phyloP scores from a whole-genome alignment of 441 rosid species.

The Cnidoscolus chayamansa region DNA sequence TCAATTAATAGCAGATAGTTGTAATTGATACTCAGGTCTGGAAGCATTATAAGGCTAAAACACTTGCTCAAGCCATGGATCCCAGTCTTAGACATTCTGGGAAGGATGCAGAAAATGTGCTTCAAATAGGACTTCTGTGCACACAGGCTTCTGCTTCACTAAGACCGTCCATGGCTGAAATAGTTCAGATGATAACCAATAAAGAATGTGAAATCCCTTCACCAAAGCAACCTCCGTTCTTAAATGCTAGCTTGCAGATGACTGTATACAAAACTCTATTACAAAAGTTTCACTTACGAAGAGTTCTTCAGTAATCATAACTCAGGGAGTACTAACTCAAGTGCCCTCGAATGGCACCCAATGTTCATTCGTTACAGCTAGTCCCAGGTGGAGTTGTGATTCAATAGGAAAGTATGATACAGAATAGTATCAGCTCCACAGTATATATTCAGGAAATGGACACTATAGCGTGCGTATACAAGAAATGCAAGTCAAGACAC shows the following conservation, averaged over 20 bases:
- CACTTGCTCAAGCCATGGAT: slow-evolving; percentile 36
- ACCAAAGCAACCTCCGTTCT: slow-evolving; percentile 73
- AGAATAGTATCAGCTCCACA: not conserved
- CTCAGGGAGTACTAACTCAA: not conserved
- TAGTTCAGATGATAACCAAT: slow-evolving; percentile 50
- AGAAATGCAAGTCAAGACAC: slow-evolving; percentile 2
- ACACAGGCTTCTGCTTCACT: slow-evolving; percentile 59
- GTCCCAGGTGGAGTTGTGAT: not conserved
- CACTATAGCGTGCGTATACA: not conserved
- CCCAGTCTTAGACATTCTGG: slow-evolving; percentile 30
- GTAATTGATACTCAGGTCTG: slow-evolving; percentile 42
- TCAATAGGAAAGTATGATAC: not conserved
- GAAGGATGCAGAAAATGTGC: slow-evolving; percentile 47
- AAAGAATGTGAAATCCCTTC: slow-evolving; percentile 31
- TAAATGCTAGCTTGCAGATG: slow-evolving; percentile 56
- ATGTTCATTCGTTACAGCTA: slow-evolving; percentile 1
- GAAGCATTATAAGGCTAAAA: slow-evolving; percentile 51
- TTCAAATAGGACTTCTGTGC: slow-evolving; percentile 64
- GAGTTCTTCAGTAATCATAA: too few relatives aligned
- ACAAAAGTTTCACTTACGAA: slow-evolving; percentile 17
- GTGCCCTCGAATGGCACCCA: not conserved
- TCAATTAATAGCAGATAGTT: too few relatives aligned
- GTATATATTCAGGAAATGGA: not conserved
- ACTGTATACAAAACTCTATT: slow-evolving; percentile 13
- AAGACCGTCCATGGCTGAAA: slow-evolving; percentile 60